Evolutionary conservation across 805 yeast genomes (phyloP).

Genomic region (Monosporozyma yasuniensis): DNA sequence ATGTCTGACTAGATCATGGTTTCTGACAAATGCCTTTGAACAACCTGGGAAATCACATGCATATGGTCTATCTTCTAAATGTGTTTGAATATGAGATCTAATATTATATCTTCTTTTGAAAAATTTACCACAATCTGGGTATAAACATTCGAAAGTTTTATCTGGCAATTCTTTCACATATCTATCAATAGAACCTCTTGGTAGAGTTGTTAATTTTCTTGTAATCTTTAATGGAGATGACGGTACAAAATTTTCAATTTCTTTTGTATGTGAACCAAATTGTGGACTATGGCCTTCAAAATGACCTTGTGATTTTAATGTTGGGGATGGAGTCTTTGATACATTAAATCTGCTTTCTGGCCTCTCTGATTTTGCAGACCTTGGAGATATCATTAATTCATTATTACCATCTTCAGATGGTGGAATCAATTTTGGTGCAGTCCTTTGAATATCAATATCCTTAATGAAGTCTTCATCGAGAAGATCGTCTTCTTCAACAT

Average conservation of each 20-base stretch:
- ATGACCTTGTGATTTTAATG: constrained; percentile 30
- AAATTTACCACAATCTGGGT: constrained; percentile 66
- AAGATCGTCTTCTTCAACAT: background rate
- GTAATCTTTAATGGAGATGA: constrained; percentile 23
- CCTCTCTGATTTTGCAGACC: constrained; percentile 10
- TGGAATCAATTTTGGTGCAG: constrained; percentile 7
- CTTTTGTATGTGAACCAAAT: constrained; percentile 8
- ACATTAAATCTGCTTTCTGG: constrained; percentile 30
- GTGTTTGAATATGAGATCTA: constrained; percentile 94
- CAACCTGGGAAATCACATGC: constrained; percentile 58
- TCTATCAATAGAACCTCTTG: constrained; percentile 82
- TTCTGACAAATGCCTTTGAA: constrained; percentile 82
- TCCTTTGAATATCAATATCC: background rate
- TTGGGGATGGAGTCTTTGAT: constrained; percentile 39
- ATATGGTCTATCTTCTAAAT: constrained; percentile 88
- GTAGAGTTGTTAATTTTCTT: constrained; percentile 38
- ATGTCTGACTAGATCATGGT: constrained; percentile 89
- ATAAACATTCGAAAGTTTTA: constrained; percentile 65
- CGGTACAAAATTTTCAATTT: constrained; percentile 1
- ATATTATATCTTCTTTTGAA: constrained; percentile 87
- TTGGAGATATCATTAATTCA: background rate
- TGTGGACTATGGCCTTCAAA: constrained; percentile 17
- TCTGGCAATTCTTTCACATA: constrained; percentile 77
- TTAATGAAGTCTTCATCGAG: background rate
- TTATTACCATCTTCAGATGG: too few species aligned